These are phyloP conservation scores for Ogataea allantospora DNA, from an alignment of 805 yeast species.

Conservation along the genomic window DNA sequence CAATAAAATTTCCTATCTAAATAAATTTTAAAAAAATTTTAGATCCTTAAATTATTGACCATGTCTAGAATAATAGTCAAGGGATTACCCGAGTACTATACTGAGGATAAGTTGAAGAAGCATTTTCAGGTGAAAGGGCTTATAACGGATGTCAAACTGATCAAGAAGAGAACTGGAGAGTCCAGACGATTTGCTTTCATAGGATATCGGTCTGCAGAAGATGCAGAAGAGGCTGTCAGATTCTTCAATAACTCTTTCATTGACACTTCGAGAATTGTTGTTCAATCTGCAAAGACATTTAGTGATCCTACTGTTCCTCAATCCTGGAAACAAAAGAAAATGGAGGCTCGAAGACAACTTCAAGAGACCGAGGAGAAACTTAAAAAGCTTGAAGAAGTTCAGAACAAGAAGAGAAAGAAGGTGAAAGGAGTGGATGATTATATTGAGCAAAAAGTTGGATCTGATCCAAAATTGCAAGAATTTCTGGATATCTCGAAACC, in stretches of 20 bases:
- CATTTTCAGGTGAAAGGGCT: slow-evolving; percentile 57
- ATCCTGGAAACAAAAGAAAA: slow-evolving; percentile 54
- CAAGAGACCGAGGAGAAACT: slow-evolving; percentile 50
- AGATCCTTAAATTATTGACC: slow-evolving; percentile 1
- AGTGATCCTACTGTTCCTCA: slow-evolving; percentile 80
- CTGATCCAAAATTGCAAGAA: slow-evolving; percentile 70
- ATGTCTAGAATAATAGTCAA: slow-evolving; percentile 91
- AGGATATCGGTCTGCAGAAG: slow-evolving; percentile 72
- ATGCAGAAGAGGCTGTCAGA: slow-evolving; percentile 74
- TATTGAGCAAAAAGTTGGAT: slow-evolving; percentile 61
- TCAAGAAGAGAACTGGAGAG: slow-evolving; percentile 78
- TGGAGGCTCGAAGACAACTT: slow-evolving; percentile 49
- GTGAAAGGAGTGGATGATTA: slow-evolving; percentile 22
- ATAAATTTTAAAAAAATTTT: slow-evolving; percentile 7
- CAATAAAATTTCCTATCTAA: no score
- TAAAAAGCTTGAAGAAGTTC: slow-evolving; percentile 47
- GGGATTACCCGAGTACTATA: slow-evolving; percentile 76
- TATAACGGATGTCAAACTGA: slow-evolving; percentile 85
- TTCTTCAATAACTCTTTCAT: slow-evolving; percentile 77
- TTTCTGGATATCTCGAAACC: slow-evolving; percentile 84
- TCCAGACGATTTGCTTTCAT: slow-evolving; percentile 92
- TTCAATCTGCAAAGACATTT: slow-evolving; percentile 79
- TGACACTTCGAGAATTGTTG: slow-evolving; percentile 78
- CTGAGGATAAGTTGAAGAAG: slow-evolving; percentile 67
- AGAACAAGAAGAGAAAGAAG: slow-evolving; percentile 40